Base-by-base conservation (phyloP, 495 filamentous ascomycete species). In the Penicillium cataractarum region DNA sequence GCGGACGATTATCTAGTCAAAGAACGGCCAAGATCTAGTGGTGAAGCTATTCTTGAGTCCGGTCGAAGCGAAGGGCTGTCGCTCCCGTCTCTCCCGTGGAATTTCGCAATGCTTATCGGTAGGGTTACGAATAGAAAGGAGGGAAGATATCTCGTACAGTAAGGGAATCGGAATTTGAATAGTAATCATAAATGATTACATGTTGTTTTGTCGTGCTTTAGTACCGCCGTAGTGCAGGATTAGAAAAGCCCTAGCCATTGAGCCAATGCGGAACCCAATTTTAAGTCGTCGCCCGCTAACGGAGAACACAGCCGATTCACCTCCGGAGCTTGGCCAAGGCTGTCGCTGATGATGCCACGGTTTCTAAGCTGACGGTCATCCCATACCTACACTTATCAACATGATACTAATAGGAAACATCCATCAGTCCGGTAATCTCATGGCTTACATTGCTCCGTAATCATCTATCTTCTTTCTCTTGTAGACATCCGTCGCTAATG, bases 291-390 rank as follows among this genome's bases (percentile, higher is more conserved):
- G 15, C 31, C 48, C 21, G 32, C 48, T 50, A 49, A 40, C 48
- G 62, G 65, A 67, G 57, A 58, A 64, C 59, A 65, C 17, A 60
- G 46, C 52, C 59, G 59, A 59, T 37, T 56, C 50, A 49, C 40
- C 51, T 55, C 62, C 58, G 57, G 26, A n/a, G n/a, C n/a, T n/a
- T n/a, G n/a, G 24, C 31, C 44, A 37, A 22, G 51, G 17, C 27
- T 61, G 55, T 33, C 26, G 48, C 46, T 57, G 61, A 52, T 12
- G 31, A 26, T 63, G 44, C 29, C 60, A 63, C 62, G 60, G 37
- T 59, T 60, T 60, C 10, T 4, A 29, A 42, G 35, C 54, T 51
- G 51, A 51, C 51, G 22, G 17, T 22, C 51, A 24, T 35, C n/a
- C 10, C n/a, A 35, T 24, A 33, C 27, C 50, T 40, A n/a, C 53